Conservation (phyloP, 2,329 filamentous ascomycete genomes). For the Penicillium brasilianum region DNA sequence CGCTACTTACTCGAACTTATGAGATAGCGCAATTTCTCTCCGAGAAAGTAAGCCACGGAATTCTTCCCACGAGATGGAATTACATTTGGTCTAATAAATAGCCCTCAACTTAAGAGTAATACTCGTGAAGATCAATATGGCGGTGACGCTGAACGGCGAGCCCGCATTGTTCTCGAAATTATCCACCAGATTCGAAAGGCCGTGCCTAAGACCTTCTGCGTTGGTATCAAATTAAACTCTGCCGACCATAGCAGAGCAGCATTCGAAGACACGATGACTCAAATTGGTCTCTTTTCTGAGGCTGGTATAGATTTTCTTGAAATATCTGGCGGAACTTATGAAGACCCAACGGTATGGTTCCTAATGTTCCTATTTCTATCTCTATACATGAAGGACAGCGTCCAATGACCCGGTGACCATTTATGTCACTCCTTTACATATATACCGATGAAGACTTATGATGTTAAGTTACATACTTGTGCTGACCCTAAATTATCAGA, state of each 20-base stretch:
- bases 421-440: not conserved
- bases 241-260: constrained; percentile 40
- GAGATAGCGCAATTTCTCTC: constrained; percentile 26
- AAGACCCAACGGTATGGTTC: constrained; percentile 50
- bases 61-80: not conserved
- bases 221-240: constrained; percentile 53
- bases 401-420: not conserved
- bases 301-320: constrained; percentile 66
- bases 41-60: constrained; percentile 36
- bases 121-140: constrained; percentile 49
- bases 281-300: constrained; percentile 55
- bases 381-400: not conserved
- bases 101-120: constrained; percentile 8
- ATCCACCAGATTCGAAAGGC: constrained; percentile 43
- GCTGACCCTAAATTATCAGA: not conserved
- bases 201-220: constrained; percentile 44
- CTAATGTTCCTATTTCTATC: constrained; percentile 1
- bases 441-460: not conserved
- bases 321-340: constrained; percentile 65
- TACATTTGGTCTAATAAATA: not conserved
- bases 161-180: constrained; percentile 47
- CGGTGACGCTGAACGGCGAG: constrained; percentile 45
- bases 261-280: constrained; percentile 57
- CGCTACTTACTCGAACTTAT: constrained; percentile 1
- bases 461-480: not conserved